A percentile compares a stretch with the other conserved stretches of the same genome.
Evolutionary conservation across 2,329 filamentous ascomycete species (phyloP).

Genomic region (Arthrobotrys conoides): DNA sequence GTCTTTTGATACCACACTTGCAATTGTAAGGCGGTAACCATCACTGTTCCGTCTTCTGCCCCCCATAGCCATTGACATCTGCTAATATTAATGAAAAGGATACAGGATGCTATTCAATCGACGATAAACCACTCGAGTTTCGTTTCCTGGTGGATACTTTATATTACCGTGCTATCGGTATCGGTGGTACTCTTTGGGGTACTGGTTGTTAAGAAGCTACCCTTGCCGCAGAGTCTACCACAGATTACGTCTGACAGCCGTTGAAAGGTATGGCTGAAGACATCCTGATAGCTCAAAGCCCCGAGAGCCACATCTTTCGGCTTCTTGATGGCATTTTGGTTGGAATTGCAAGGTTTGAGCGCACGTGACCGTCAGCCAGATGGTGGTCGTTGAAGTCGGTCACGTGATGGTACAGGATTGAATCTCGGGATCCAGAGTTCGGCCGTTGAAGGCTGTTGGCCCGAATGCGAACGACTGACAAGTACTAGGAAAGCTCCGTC

Average conservation of each 20-base stretch:
- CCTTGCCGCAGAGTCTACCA: background rate
- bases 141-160: too few relatives aligned
- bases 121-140: too few relatives aligned
- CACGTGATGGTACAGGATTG: background rate
- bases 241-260: background rate
- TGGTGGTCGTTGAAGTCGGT: background rate
- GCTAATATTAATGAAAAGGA: too few relatives aligned
- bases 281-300: background rate
- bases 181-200: too few relatives aligned
- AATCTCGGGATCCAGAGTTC: conserved; percentile 4
- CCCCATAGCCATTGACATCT: too few relatives aligned
- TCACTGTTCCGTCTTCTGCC: too few relatives aligned
- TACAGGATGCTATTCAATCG: too few relatives aligned
- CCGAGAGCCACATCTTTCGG: background rate
- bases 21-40: background rate
- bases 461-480: background rate
- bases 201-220: background rate
- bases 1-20: background rate
- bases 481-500: conserved; percentile 7
- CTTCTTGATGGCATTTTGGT: background rate
- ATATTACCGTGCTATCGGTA: too few relatives aligned
- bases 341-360: background rate
- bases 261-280: background rate
- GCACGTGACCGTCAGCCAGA: background rate
- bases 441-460: background rate